Evolutionary conservation across 495 filamentous ascomycete species (phyloP), one percentile per base, ranked within the genome.

Genomic region (Astrocystis sublimbata): DNA sequence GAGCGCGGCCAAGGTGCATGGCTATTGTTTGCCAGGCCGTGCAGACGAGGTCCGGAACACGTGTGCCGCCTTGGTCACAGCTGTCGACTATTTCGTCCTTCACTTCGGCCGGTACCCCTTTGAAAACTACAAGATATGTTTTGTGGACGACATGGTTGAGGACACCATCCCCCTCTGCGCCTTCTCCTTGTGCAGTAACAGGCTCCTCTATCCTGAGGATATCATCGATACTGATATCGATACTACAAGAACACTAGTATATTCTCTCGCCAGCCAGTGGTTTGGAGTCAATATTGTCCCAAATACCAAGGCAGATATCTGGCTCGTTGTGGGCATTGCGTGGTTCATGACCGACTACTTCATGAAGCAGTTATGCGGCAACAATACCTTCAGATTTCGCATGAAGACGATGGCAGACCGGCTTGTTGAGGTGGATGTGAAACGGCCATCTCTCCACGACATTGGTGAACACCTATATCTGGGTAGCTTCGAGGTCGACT

Each of bases 341-440:
- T 93, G 90, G 81, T 97, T 90, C 75, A 93, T 98, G 78, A 91
- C 96, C 7, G 92, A 94, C 62, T 82, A 89, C 2, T 98, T 93
- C 74, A 89, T 98, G 86, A 90, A 85, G 65, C 86, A 82, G 57
- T 79, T 99, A 13, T 93, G 89, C 72, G 94, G 94, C 2, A 96
- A 93, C 64, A 99, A 99, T 69, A 92, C 96, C 69, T 93, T 94
- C 66, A 81, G 90, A 19, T 97, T 91, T 69, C 89, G 91, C n/a
- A 85, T 94, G 63, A 99, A 99, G 77, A 81, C 85, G 30, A 86
- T 89, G 71, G 82, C 90, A 9, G 96, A 99, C 70, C 81, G 80
- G 65, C 83, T 97, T 15, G 88, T 92, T 54, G 88, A 96, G 53
- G 67, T 89, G 21, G 94, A 99, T 68, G 83, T 90, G 36, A 82